A percentile compares a stretch with the other conserved stretches of the same genome.
phyloP scores from a whole-genome alignment of 441 rosid species.

The Populus tomentosa region DNA sequence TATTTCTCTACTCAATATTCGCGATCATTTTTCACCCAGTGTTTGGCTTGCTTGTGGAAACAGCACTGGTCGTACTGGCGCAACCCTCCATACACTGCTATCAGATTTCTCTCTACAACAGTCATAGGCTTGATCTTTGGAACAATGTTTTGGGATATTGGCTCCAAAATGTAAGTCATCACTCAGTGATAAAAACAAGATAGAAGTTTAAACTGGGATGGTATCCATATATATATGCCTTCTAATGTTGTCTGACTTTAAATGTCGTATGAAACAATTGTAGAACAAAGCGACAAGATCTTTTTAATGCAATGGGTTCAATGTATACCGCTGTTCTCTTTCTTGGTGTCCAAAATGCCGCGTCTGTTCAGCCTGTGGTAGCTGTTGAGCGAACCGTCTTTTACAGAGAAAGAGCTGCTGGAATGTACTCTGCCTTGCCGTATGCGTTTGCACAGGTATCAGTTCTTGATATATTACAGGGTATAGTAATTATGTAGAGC shows the following conservation, averaged over 20 bases:
- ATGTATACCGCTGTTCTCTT: conserved; percentile 62
- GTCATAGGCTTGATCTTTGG: conserved; percentile 63
- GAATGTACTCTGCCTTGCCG: conserved; percentile 69
- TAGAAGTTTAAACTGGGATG: neutral
- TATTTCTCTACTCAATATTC: conserved; percentile 56
- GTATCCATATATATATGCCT: neutral
- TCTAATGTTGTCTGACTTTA: neutral
- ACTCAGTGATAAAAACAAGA: neutral
- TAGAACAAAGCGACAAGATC: conserved; percentile 45
- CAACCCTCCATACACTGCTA: conserved; percentile 75
- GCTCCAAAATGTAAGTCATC: conserved; percentile 46
- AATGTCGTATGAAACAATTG: neutral
- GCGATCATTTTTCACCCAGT: conserved; percentile 50
- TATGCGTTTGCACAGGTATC: conserved; percentile 48
- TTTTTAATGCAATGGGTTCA: conserved; percentile 64
- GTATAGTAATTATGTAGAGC: neutral
- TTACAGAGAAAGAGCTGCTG: conserved; percentile 73
- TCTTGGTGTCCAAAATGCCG: conserved; percentile 61
- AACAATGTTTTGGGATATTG: conserved; percentile 76
- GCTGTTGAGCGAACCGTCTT: conserved; percentile 58
- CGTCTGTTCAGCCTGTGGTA: conserved; percentile 55
- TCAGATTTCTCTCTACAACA: conserved; percentile 57
- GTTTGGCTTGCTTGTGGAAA: conserved; percentile 76
- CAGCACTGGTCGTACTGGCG: conserved; percentile 81
- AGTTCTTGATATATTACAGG: neutral